These are phyloP conservation scores for Alternaria novae-zelandiae DNA, from an alignment of 2,329 filamentous ascomycete genomes.

Conservation along the genomic window DNA sequence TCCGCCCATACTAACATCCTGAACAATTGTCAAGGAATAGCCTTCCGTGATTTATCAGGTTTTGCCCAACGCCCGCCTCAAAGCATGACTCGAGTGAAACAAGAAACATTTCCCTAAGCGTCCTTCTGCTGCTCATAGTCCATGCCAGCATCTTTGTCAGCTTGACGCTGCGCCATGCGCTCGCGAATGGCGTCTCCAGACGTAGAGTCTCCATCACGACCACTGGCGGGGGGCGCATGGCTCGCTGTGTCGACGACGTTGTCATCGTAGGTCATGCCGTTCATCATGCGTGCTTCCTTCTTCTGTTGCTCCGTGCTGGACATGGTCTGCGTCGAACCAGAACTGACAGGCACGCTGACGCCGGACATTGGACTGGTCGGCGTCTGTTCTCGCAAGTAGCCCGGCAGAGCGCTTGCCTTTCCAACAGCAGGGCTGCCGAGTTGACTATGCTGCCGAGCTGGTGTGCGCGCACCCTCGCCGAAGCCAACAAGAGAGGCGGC, in stretches of 20 bases:
- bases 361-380: constrained; percentile 42
- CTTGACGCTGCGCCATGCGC: constrained; percentile 43
- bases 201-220: constrained; percentile 55
- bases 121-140: constrained; percentile 28
- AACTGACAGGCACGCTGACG: constrained; percentile 29
- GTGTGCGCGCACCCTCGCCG: constrained; percentile 79
- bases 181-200: constrained; percentile 71
- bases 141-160: constrained; percentile 31
- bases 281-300: constrained; percentile 52
- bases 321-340: constrained; percentile 38
- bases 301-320: constrained; percentile 44
- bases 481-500: constrained; percentile 87
- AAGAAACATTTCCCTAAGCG: constrained; percentile 15
- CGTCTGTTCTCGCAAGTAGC: constrained; percentile 41
- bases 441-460: constrained; percentile 64
- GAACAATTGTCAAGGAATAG: constrained; percentile 7
- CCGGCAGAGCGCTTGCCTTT: constrained; percentile 46
- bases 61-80: constrained; percentile 11
- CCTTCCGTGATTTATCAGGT: neutral
- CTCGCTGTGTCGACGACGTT: constrained; percentile 50
- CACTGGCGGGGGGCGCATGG: constrained; percentile 39
- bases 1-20: neutral
- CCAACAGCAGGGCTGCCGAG: constrained; percentile 79
- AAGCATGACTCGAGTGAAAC: constrained; percentile 2
- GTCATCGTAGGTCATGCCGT: constrained; percentile 55